Evolutionary conservation across 768 basidiomycete genomes (phyloP), one percentile per base, ranked within the genome.

Genomic region (Pleurotus cornucopiae): DNA sequence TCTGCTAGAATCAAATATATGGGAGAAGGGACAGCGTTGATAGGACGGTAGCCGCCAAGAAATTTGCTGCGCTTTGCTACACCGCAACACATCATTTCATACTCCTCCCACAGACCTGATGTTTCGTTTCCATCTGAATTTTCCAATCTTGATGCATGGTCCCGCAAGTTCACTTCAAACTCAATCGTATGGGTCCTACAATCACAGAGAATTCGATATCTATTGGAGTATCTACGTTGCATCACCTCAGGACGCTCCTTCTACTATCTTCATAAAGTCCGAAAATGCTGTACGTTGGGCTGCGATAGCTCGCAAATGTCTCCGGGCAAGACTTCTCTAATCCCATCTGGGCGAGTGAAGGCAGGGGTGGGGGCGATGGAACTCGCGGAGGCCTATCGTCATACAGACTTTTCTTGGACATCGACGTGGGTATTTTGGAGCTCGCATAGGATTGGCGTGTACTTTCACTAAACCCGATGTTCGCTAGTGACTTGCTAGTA

Each of bases 281-380:
- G 64, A 87, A 91, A 55, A 92, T 81, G 66, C 89, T 92, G 61
- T 91, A 91, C 4, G 90, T 91, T 14, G 90, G 88, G 63, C 89
- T 89, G 58, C 83, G 76, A 58, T 91, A 91, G 47, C 81, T 81
- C 5, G 74, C 79, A 67, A 80, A 88, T 3, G 76, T 83, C 53
- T 84, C 80, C 4, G 81, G 79, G 56, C 87, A 81, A 2, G 72
- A 68, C 58, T 87, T 85, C 45, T 81, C 78, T 64, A 91, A 66
- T 48, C 79, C 89, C 88, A 91, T 88, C 69, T 91, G 90, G 6
- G 87, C 74, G 52, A 91, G 67, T 21, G 88, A 88, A 9, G 88
- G 89, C 41, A 89, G 66, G 18, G 83, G 78, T 13, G 87, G 87
- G 2, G 89, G 89, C 2, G 88, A 88, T 2, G 89, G 89, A n/a